Percentiles rank a stretch among this genome's conserved stretches.
phyloP scores from a whole-genome alignment of 1,284 basidiomycete species.

The Rhodofomes roseus region DNA sequence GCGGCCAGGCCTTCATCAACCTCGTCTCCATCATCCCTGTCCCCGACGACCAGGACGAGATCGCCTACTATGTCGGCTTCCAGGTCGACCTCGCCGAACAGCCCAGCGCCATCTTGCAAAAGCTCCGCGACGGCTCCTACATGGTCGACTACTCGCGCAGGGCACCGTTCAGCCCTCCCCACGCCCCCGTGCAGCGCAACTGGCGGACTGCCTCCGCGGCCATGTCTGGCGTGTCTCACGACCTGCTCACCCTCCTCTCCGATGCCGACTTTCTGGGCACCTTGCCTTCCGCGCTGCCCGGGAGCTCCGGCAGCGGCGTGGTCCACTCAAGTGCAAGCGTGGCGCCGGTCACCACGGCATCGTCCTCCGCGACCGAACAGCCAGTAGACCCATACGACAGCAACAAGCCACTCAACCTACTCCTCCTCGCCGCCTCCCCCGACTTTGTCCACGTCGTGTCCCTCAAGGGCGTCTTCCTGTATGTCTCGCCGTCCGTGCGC shows the following conservation, averaged over 20 bases:
- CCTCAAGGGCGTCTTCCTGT: conserved; percentile 91
- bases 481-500: conserved; percentile 81
- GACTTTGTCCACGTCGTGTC: conserved; percentile 91
- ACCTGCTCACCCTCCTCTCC: conserved; percentile 37
- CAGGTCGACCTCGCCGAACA: conserved; percentile 88
- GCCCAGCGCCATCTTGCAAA: conserved; percentile 79
- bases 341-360: conserved; percentile 20
- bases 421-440: conserved; percentile 65
- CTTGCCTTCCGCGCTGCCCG: conserved; percentile 32
- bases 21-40: conserved; percentile 85
- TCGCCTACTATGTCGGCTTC: conserved; percentile 90
- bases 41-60: conserved; percentile 52
- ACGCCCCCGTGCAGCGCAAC: conserved; percentile 21
- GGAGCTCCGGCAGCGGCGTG: conserved; percentile 20
- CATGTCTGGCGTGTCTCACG: conserved; percentile 36
- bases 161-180: conserved; percentile 12
- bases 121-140: conserved; percentile 74
- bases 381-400: conserved; percentile 29
- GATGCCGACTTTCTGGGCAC: conserved; percentile 33
- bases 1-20: conserved; percentile 85
- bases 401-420: conserved; percentile 52
- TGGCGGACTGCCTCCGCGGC: conserved; percentile 32
- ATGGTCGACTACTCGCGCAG: conserved; percentile 46
- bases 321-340: neutral
- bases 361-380: conserved; percentile 18